These are phyloP conservation scores for Podospora didyma DNA, from an alignment of 495 filamentous ascomycete genomes.

Conservation along the genomic window DNA sequence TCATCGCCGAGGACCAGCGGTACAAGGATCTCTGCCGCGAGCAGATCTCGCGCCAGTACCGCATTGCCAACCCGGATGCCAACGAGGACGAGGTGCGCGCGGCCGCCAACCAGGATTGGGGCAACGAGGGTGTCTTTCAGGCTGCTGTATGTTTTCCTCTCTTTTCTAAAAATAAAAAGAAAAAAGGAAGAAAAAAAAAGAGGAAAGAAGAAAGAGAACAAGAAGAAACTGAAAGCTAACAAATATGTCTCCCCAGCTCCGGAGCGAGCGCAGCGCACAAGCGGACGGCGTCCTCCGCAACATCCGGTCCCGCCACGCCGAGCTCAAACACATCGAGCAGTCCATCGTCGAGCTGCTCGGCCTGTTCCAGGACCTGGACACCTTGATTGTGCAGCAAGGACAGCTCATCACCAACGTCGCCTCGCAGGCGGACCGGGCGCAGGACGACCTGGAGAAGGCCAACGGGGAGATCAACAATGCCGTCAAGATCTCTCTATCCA, in stretches of 20 bases:
- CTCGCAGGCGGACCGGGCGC: conserved; percentile 51
- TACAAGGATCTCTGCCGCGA: conserved; percentile 63
- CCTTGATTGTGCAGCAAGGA: conserved; percentile 62
- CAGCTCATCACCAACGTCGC: conserved; percentile 51
- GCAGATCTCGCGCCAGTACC: conserved; percentile 68
- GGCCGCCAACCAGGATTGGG: conserved; percentile 62
- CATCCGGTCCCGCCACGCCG: conserved; percentile 74
- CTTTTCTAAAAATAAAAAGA: too few species aligned
- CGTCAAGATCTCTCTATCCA: conserved; percentile 51
- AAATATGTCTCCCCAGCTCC: too few species aligned
- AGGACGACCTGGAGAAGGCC: conserved; percentile 54
- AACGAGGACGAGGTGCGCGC: conserved; percentile 58
- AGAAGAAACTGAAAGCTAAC: too few species aligned
- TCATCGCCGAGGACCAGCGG: conserved; percentile 58
- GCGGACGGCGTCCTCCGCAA: conserved; percentile 63
- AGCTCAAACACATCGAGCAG: conserved; percentile 67
- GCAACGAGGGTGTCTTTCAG: conserved; percentile 72
- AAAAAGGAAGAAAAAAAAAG: not conserved
- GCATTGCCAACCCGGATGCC: conserved; percentile 71
- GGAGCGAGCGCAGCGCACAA: conserved; percentile 61
- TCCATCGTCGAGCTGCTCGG: conserved; percentile 61
- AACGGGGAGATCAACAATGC: conserved; percentile 59
- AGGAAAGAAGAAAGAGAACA: not conserved
- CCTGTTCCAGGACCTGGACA: conserved; percentile 65
- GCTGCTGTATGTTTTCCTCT: conserved; percentile 53